These are phyloP conservation scores for Carnegiea gigantea DNA, from an alignment of 179 eudicot genomes.

Conservation along the genomic window DNA sequence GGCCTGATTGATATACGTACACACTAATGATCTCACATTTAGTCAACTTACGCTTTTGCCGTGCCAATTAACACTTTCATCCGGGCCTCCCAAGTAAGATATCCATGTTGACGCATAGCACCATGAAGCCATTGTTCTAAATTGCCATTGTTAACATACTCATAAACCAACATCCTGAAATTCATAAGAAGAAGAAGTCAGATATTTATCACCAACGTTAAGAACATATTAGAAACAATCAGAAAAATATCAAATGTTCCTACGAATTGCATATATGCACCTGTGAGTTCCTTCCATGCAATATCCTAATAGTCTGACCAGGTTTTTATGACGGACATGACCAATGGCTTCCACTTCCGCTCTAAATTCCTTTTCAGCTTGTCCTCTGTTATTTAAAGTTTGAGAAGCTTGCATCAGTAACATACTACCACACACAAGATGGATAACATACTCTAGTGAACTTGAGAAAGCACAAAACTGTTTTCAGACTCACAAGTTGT, in stretches of 20 bases:
- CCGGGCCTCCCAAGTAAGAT: constrained; percentile 96
- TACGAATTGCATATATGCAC: constrained; percentile 32
- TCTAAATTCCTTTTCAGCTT: constrained; percentile 93
- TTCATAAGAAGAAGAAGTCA: constrained; percentile 16
- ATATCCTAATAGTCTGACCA: constrained; percentile 89
- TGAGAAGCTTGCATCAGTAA: constrained; percentile 19
- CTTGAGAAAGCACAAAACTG: constrained; percentile 12
- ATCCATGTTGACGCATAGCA: constrained; percentile 90
- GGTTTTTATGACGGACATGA: constrained; percentile 90
- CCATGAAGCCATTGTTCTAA: constrained; percentile 99
- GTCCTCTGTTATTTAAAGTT: constrained; percentile 58
- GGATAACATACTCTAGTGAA: background rate
- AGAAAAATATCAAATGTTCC: background rate
- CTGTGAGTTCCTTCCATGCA: constrained; percentile 97
- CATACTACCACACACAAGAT: constrained; percentile 3
- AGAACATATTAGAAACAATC: background rate
- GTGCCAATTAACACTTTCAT: constrained; percentile 92
- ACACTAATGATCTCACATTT: background rate
- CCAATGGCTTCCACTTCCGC: constrained; percentile 99
- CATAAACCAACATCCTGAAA: constrained; percentile 91
- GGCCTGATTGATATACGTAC: background rate
- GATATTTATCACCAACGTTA: background rate
- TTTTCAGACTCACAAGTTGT: constrained; percentile 68
- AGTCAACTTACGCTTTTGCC: constrained; percentile 89
- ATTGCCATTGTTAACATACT: constrained; percentile 94